These are phyloP conservation scores for Pisolithus thermaeus DNA, from an alignment of 1,284 basidiomycete species.

Conservation along the genomic window DNA sequence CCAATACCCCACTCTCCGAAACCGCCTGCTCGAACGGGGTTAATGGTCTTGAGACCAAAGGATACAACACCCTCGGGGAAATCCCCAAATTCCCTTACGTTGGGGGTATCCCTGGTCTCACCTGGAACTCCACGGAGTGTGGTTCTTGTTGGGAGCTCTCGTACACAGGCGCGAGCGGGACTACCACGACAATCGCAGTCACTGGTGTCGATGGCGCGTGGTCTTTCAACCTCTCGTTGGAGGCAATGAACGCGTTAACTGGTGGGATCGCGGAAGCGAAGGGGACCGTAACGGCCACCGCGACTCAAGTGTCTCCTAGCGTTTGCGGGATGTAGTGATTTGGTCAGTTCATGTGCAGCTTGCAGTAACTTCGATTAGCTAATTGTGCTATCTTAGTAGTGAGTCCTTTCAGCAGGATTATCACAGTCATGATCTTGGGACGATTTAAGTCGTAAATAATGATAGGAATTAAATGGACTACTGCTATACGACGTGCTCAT, in stretches of 20 bases:
- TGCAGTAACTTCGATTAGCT: background rate
- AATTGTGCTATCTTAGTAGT: background rate
- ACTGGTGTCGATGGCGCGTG: conserved; percentile 36
- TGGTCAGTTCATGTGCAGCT: no score
- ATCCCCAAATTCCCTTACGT: conserved; percentile 41
- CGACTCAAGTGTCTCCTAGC: conserved; percentile 29
- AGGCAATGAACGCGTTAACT: conserved; percentile 41
- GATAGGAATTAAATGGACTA: no score
- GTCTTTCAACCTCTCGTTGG: conserved; percentile 37
- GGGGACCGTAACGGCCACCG: conserved; percentile 34
- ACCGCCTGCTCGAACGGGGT: conserved; percentile 48
- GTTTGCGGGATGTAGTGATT: conserved; percentile 31
- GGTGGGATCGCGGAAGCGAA: conserved; percentile 31
- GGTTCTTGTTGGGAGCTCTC: conserved; percentile 44
- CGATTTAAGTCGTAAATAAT: no score
- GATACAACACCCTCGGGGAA: conserved; percentile 36
- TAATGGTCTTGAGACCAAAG: conserved; percentile 41
- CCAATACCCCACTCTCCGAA: conserved; percentile 27
- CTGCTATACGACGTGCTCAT: no score
- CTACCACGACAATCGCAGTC: conserved; percentile 29
- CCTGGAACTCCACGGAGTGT: conserved; percentile 41
- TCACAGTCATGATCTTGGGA: no score
- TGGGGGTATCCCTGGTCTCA: conserved; percentile 37
- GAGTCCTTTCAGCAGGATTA: background rate
- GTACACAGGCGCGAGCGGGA: conserved; percentile 26